Evolutionary conservation across 1,284 basidiomycete species (phyloP), one percentile per base, ranked within the genome.

Genomic region (Sphaerobolus stellatus): DNA sequence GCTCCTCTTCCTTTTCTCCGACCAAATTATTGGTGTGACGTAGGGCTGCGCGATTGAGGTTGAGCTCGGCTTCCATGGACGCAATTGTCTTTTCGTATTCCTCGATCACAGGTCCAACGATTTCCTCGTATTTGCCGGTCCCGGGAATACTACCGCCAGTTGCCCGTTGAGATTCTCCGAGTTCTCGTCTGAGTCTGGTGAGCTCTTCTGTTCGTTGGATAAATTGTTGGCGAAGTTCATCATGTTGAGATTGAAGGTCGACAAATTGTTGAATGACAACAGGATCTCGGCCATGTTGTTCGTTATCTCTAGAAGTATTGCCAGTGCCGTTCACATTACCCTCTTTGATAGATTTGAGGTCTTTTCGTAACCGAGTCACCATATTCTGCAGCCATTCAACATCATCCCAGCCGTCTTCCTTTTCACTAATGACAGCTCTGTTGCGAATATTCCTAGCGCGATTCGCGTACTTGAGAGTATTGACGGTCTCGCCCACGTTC

Each of bases 41-140:
- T 36, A 98, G 75, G 16, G 94, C 94, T 1, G 92, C 93, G 58
- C 91, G 84, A 62, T 93, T 93, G 50, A 98, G 79, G 63, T 85
- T 92, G 53, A 98, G 81, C 70, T 98, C 91, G 1, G 94, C 92
- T 69, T 99, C 97, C 77, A 99, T 89, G 2, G 93, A 88, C 45
- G 88, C 86, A 61, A 99, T 95, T 1, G 94, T 94, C 78, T 96
- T 95, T 75, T 99, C 96, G 71, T 99, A 99, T 75, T 98, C 96
- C 69, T 96, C 89, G 55, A 99, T 98, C 63, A 99, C 94, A 6
- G 96, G 96, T 33, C 94, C 95, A 20, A 98, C 94, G 55, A 97
- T 96, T 69, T 94, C 91, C 65, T 97, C 92, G 68, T 98, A 98
- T 69, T 90, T 92, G 49, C 79, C 84, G 5, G 86, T 85, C 33